Base-by-base conservation (phyloP, 345 rosid genomes). In the Leavenworthia alabamica region DNA sequence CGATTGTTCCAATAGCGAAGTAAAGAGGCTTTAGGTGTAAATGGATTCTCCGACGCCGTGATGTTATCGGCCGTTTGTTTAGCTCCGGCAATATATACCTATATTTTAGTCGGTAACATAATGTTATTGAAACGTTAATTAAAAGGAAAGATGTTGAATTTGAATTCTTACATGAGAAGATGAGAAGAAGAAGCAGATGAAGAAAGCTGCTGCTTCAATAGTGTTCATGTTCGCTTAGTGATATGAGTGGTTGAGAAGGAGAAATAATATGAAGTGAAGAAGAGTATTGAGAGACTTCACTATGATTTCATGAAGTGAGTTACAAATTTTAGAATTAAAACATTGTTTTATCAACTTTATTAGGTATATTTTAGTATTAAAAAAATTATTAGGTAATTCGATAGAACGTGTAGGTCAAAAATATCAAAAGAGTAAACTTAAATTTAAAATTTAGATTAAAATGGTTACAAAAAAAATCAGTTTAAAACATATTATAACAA, bases 1-100 rank as follows among this genome's bases (percentile, higher is more conserved):
- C 75, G 91, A 31, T 71, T 72, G 80, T 80, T 82, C 97, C 97
- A 93, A 78, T 93, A 87, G 7, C 99, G 97, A 37, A 83, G 32
- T 64, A 84, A 60, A 27, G 84, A 77, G 0, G 99, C 94, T 73
- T 41, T 85, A 0, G 95, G 81, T 3, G 92, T 80, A 41, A 89
- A 82, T 3, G 97, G 97, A 75, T 79, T 72, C 66, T 58, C 56
- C 14, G 59, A 31, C 2, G 33, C 13, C 31, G 75, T 56, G 11
- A 22, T n/a, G 35, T 64, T 16, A 0, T 39, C 60, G 60, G 52
- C 35, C 20, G 39, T 56, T 49, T 47, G 46, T 6, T 64, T 41
- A 13, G 71, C 66, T 49, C 75, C 62, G 62, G 57, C 37, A 60
- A 57, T n/a, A 8, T 59, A 8, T 1, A 72, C n/a, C 76, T 67